These are phyloP conservation scores for Candida schatavii DNA, from an alignment of 805 yeast species.

Conservation along the genomic window DNA sequence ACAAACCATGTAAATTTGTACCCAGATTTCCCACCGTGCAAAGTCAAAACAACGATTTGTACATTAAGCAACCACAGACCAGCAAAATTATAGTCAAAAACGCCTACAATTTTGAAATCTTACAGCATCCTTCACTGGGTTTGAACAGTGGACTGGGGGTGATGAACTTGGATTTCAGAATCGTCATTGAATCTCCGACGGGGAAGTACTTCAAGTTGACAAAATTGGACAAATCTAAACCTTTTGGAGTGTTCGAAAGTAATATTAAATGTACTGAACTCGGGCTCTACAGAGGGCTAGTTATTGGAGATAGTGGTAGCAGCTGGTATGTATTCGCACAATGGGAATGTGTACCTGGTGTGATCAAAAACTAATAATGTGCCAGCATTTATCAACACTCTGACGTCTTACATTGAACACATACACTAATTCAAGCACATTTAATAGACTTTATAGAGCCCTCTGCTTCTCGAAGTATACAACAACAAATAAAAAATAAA, in stretches of 20 bases:
- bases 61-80: constrained; percentile 83
- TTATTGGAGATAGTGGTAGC: constrained; percentile 69
- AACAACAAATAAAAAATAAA: background rate
- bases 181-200: constrained; percentile 80
- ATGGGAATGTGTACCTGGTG: constrained; percentile 63
- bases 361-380: constrained; percentile 1
- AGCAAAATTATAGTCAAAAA: constrained; percentile 53
- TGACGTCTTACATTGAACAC: too few relatives aligned
- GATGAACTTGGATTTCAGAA: constrained; percentile 45
- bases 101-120: constrained; percentile 61
- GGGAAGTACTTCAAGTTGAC: constrained; percentile 68
- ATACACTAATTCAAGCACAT: too few relatives aligned
- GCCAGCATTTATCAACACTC: too few relatives aligned
- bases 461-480: background rate
- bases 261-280: constrained; percentile 60
- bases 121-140: constrained; percentile 59
- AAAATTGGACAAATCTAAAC: constrained; percentile 44
- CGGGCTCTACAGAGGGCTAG: constrained; percentile 83
- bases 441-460: too few relatives aligned
- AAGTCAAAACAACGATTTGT: constrained; percentile 68
- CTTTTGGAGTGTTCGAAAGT: constrained; percentile 59
- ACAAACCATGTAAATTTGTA: constrained; percentile 64
- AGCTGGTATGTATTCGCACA: constrained; percentile 91
- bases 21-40: constrained; percentile 70
- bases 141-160: constrained; percentile 35